Percentiles rank a stretch among this genome's conserved stretches.
These are phyloP conservation scores for Austropuccinia psidii DNA, from an alignment of 1,284 basidiomycete species.

Conservation along the genomic window DNA sequence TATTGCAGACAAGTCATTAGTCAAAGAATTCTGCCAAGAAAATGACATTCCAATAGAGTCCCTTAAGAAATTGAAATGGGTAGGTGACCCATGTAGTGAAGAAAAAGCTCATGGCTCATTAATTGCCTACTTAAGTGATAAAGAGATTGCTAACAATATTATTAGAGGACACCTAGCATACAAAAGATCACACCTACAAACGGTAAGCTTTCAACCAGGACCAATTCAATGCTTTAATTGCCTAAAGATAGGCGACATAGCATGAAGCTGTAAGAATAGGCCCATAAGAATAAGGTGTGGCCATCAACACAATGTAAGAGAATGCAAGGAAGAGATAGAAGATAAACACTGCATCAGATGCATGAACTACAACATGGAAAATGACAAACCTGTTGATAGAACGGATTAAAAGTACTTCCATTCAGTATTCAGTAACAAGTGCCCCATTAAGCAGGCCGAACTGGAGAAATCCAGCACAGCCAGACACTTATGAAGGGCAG, in stretches of 20 bases:
- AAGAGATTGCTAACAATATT: background rate
- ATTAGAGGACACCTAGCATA: background rate
- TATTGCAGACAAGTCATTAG: background rate
- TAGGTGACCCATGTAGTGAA: background rate
- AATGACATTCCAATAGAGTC: background rate
- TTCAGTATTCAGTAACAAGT: no score
- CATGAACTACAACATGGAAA: no score
- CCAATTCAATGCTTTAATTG: slow-evolving; percentile 1
- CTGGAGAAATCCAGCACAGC: no score
- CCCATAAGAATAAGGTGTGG: background rate
- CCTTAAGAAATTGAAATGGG: background rate
- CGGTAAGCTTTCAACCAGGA: background rate
- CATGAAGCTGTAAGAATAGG: background rate
- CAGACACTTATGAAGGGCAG: no score
- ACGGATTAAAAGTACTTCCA: no score
- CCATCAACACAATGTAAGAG: background rate
- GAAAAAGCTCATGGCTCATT: background rate
- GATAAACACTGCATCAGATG: no score
- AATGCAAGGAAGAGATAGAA: no score
- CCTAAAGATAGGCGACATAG: background rate
- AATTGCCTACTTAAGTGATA: background rate
- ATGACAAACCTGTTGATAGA: no score
- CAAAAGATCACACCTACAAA: background rate
- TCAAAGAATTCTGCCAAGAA: background rate
- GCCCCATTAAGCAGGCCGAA: no score